Percentiles rank a stretch among this genome's conserved stretches.
Conservation (phyloP, 129 eudicot species). For the Ambrosia trifida region DNA sequence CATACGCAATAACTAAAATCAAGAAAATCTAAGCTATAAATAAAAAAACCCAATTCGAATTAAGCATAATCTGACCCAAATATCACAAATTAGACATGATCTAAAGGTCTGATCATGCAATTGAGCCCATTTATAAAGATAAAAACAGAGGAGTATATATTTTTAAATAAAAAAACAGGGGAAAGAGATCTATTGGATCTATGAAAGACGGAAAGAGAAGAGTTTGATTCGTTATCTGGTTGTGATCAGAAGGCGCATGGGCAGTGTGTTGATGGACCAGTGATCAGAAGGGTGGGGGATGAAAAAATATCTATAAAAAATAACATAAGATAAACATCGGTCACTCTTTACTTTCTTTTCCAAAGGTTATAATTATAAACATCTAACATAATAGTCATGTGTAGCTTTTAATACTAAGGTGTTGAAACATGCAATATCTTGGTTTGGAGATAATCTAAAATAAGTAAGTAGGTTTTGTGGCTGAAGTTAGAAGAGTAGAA, state of each 20-base stretch:
- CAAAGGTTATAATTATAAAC: slow-evolving; percentile 21
- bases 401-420: not conserved
- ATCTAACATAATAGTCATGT: not conserved
- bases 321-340: not conserved
- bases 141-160: slow-evolving; percentile 4
- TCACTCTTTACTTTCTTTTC: slow-evolving; percentile 14
- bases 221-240: slow-evolving; percentile 38
- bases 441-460: not conserved
- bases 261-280: slow-evolving; percentile 42
- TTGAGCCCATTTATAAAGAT: slow-evolving; percentile 5
- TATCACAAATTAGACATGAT: slow-evolving; percentile 17
- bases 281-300: slow-evolving; percentile 8
- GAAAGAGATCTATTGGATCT: slow-evolving; percentile 32
- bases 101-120: slow-evolving; percentile 30
- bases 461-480: not conserved
- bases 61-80: slow-evolving; percentile 15
- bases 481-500: not conserved
- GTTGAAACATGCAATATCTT: not conserved
- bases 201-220: slow-evolving; percentile 6
- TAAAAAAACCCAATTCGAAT: slow-evolving; percentile 25
- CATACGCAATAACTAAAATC: slow-evolving; percentile 32
- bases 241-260: slow-evolving; percentile 39
- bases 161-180: not conserved
- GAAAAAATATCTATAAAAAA: slow-evolving; percentile 9
- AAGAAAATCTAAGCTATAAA: not conserved